phyloP scores from a whole-genome alignment of 108 stramenopile genomes.

The Cyclotella baltica region DNA sequence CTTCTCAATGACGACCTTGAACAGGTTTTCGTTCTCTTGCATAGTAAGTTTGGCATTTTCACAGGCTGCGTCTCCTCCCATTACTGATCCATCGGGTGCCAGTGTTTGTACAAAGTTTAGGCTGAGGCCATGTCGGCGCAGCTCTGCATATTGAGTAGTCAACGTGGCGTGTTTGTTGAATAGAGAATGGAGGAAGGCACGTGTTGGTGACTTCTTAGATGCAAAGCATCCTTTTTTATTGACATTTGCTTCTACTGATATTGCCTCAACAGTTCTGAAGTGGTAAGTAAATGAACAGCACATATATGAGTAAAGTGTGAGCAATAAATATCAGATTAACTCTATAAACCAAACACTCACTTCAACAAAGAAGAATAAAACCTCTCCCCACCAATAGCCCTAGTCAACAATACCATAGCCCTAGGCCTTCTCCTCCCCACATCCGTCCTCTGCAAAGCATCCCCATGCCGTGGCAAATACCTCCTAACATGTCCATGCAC shows the following conservation, averaged over 20 bases:
- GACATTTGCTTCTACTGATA: conserved; percentile 30
- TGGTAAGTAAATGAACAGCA: background rate
- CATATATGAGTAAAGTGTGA: background rate
- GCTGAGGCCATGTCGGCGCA: conserved; percentile 31
- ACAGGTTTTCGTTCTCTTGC: conserved; percentile 49
- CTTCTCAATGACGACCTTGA: conserved; percentile 28
- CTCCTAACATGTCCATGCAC: conserved; percentile 86
- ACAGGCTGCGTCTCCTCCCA: conserved; percentile 23
- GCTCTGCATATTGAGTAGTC: conserved; percentile 37
- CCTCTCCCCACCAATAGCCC: conserved; percentile 72
- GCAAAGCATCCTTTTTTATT: conserved; percentile 18
- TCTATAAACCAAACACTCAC: conserved; percentile 38
- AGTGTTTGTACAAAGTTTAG: conserved; percentile 33
- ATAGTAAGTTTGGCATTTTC: conserved; percentile 41
- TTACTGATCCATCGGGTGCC: background rate
- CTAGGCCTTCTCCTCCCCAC: conserved; percentile 83
- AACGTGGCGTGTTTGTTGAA: conserved; percentile 38
- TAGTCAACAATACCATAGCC: conserved; percentile 82
- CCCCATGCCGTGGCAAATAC: conserved; percentile 65
- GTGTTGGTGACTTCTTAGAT: conserved; percentile 33
- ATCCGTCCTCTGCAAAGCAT: conserved; percentile 64
- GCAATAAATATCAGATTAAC: background rate
- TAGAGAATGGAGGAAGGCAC: conserved; percentile 39
- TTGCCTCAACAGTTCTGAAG: conserved; percentile 37
- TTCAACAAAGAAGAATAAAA: conserved; percentile 81